These are phyloP conservation scores for Pseudognaphalium luteoalbum DNA, from an alignment of 129 eudicot genomes.

Conservation along the genomic window DNA sequence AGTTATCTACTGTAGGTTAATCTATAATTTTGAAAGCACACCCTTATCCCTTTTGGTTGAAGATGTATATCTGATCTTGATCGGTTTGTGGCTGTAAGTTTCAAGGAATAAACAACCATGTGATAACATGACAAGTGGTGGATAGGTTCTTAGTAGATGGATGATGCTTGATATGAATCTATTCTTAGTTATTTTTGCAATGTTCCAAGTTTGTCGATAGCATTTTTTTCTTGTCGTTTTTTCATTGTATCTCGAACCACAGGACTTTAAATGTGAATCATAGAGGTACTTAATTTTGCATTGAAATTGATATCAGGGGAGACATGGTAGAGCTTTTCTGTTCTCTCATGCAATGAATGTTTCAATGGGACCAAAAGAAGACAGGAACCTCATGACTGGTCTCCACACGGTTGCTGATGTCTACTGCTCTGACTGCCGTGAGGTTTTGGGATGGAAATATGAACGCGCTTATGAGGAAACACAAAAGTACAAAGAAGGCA, in stretches of 20 bases:
- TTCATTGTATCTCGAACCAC: background rate
- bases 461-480: conserved; percentile 70
- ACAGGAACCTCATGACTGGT: conserved; percentile 77
- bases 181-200: conserved; percentile 14
- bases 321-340: conserved; percentile 77
- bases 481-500: conserved; percentile 92
- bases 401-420: conserved; percentile 92
- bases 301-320: conserved; percentile 45
- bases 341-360: conserved; percentile 84
- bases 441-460: conserved; percentile 91
- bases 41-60: background rate
- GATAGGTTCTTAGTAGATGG: background rate
- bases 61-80: conserved; percentile 12
- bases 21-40: background rate
- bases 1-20: background rate
- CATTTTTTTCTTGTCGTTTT: conserved; percentile 1
- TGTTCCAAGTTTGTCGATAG: conserved; percentile 11
- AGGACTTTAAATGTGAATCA: background rate
- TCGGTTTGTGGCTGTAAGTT: conserved; percentile 18
- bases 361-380: conserved; percentile 67
- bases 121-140: conserved; percentile 5
- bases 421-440: conserved; percentile 65
- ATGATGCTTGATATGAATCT: conserved; percentile 13
- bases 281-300: background rate
- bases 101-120: conserved; percentile 22